Conservation (phyloP, 352 stramenopile species). For the Phytophthora meadii region DNA sequence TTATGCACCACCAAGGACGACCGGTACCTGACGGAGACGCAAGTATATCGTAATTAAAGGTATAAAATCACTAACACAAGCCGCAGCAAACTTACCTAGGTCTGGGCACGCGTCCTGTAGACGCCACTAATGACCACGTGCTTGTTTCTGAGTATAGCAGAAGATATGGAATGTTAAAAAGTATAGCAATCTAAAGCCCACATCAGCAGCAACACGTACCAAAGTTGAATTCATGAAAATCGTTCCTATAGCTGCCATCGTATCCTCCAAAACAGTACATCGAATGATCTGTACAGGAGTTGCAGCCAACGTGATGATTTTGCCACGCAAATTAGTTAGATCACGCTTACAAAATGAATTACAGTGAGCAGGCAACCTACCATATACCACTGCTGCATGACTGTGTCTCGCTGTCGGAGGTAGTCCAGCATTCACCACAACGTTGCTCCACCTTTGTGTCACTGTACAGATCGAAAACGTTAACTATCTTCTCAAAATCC, state of each 20-base stretch:
- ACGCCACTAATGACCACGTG: conserved; percentile 88
- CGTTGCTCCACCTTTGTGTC: conserved; percentile 82
- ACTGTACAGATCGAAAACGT: conserved; percentile 39
- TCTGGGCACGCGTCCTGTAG: conserved; percentile 72
- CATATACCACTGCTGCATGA: conserved; percentile 93
- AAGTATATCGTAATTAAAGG: too few relatives aligned
- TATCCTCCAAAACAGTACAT: conserved; percentile 95
- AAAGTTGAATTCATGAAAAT: conserved; percentile 98
- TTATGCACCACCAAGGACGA: conserved; percentile 94
- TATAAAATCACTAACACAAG: background rate
- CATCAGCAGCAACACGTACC: conserved; percentile 37
- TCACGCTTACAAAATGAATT: background rate
- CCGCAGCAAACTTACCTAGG: conserved; percentile 50
- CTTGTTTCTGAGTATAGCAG: conserved; percentile 57
- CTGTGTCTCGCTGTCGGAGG: conserved; percentile 95
- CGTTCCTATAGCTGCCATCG: conserved; percentile 94
- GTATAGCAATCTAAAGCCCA: background rate
- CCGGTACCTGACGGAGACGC: conserved; percentile 60
- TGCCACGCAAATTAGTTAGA: background rate
- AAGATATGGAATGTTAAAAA: conserved; percentile 7
- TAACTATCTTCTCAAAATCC: conserved; percentile 12
- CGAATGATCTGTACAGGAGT: conserved; percentile 62
- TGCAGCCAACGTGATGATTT: background rate
- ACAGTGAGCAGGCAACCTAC: conserved; percentile 29
- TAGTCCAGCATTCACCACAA: conserved; percentile 79